Base-by-base conservation (phyloP, 2,329 filamentous ascomycete genomes). In the Alternaria viburni region DNA sequence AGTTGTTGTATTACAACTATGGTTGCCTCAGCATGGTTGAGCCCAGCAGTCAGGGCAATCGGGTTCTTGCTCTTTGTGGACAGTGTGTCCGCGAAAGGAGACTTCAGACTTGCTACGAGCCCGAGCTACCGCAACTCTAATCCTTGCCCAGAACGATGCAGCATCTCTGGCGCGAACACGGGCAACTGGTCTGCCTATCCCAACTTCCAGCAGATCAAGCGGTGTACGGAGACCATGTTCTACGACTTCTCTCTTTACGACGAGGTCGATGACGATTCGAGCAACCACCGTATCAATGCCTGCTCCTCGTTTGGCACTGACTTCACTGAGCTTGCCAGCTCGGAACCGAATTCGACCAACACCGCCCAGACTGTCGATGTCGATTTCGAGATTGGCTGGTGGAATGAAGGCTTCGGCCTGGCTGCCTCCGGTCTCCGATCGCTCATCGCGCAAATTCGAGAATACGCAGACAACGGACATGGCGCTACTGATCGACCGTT, bases 181-280 rank as follows among this genome's bases (percentile, higher is more conserved):
- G 52, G 36, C 52, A 55, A 55, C 32, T 55, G 52, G 52, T 55
- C 52, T 17, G 52, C 36, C 52, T 55, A 55, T 45, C 52, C 52
- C 19, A 55, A 55, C 36, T 55, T 55, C 36, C 19, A 55, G 21
- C 52, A 44, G 13, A 55, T 55, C 52, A 55, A 43, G 52, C 30
- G 36, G n/a, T 55, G 52, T 36, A 21, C 30, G 36, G 30, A 55
- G 52, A 55, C 52, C 19, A 45, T 55, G 36, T 55, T 55, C 36
- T 55, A 55, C 30, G 51, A 43, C 51, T 54, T 54, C 51, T 36
- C 26, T 30, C 30, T 54, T 15, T 54, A 54, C 52, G 52, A 55
- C 23, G 23, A 43, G 15, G 52, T 55, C 10, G 52, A 55, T 36
- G 23, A 55, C 32, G 36, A 45, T 25, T 32, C 19, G 30, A 25